A percentile compares a stretch with the other conserved stretches of the same genome.
Evolutionary conservation across 345 rosid genomes (phyloP).

Genomic region (Trapa bicornis): DNA sequence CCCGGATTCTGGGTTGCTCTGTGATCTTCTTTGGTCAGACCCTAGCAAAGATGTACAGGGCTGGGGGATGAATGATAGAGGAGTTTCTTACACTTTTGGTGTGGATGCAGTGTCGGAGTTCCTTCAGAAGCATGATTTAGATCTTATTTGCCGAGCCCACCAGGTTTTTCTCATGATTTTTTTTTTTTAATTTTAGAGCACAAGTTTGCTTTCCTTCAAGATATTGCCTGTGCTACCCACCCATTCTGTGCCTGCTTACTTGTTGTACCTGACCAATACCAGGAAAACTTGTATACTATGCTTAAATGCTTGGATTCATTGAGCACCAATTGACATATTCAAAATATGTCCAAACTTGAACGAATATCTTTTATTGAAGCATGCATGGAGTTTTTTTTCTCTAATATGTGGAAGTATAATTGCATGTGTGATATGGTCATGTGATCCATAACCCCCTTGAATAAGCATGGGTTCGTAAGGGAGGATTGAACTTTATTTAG

Average conservation of each 20-base stretch:
- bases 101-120: constrained; percentile 58
- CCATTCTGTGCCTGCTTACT: background rate
- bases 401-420: background rate
- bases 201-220: background rate
- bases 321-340: constrained; percentile 2
- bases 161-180: constrained; percentile 36
- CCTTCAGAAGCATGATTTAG: constrained; percentile 65
- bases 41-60: constrained; percentile 60
- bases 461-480: background rate
- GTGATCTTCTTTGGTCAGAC: constrained; percentile 89
- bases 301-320: background rate
- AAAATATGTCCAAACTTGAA: constrained; percentile 6
- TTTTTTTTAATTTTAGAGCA: background rate
- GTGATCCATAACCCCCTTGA: background rate
- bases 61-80: constrained; percentile 87
- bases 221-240: background rate
- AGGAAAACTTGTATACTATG: background rate
- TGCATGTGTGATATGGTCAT: background rate
- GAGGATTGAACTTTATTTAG: background rate
- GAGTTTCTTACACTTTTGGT: constrained; percentile 66
- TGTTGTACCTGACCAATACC: constrained; percentile 2
- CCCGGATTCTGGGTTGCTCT: constrained; percentile 73
- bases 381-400: background rate
- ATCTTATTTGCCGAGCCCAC: constrained; percentile 83
- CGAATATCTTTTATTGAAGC: background rate